A percentile compares a stretch with the other conserved stretches of the same genome.
phyloP scores from a whole-genome alignment of 495 filamentous ascomycete genomes.

The Neurospora africana region DNA sequence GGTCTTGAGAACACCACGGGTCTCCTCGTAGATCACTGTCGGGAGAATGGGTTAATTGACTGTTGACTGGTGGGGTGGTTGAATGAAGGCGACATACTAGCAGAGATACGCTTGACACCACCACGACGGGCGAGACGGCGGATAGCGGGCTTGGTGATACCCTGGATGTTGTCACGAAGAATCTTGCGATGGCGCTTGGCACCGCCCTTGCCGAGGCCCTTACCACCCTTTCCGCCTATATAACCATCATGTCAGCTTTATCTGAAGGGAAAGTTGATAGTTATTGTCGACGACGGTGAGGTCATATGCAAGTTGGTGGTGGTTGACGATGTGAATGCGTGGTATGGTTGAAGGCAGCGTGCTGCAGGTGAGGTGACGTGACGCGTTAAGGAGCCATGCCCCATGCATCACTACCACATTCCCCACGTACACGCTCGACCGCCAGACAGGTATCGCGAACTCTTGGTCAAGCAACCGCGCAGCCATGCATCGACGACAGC shows the following conservation, averaged over 20 bases:
- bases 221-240: conserved; percentile 72
- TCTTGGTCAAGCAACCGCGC: conserved; percentile 3
- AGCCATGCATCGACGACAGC: conserved; percentile 7
- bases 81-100: conserved; percentile 44
- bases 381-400: conserved; percentile 13
- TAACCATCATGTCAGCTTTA: conserved; percentile 14
- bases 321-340: background rate
- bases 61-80: conserved; percentile 50
- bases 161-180: conserved; percentile 98
- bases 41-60: conserved; percentile 43
- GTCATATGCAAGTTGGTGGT: background rate
- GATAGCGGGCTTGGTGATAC: conserved; percentile 99
- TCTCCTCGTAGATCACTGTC: conserved; percentile 95
- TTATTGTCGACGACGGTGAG: conserved; percentile 1
- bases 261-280: background rate
- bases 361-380: conserved; percentile 6
- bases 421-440: conserved; percentile 14
- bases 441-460: conserved; percentile 18
- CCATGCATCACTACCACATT: conserved; percentile 10
- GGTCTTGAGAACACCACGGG: conserved; percentile 98
- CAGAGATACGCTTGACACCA: conserved; percentile 99
- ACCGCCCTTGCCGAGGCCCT: conserved; percentile 79
- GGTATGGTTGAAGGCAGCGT: background rate
- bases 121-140: conserved; percentile 98
- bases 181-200: conserved; percentile 99